These are phyloP conservation scores for Beauveria medogensis DNA, from an alignment of 2,329 filamentous ascomycete species.

Conservation along the genomic window DNA sequence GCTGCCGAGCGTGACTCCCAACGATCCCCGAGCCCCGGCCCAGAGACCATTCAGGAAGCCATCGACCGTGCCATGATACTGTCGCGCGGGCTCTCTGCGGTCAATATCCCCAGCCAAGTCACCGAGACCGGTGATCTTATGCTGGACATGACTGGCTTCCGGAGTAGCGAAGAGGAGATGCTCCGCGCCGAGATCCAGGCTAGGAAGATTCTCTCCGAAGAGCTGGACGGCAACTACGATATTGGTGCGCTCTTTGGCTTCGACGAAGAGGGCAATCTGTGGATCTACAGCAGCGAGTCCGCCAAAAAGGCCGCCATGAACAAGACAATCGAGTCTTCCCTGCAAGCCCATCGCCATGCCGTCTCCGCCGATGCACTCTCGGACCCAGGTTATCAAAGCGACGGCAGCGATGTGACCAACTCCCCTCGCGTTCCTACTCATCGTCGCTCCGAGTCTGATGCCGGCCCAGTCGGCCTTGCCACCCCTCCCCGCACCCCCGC, in stretches of 20 bases:
- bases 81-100: constrained; percentile 78
- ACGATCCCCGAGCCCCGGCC: constrained; percentile 69
- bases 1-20: constrained; percentile 39
- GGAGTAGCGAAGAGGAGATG: constrained; percentile 86
- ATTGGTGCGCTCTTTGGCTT: constrained; percentile 92
- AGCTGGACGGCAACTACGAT: constrained; percentile 90
- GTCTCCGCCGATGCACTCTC: constrained; percentile 73
- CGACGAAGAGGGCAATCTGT: constrained; percentile 93
- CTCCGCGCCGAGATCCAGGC: constrained; percentile 89
- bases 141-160: constrained; percentile 97
- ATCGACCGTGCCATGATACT: constrained; percentile 75
- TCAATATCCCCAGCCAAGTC: constrained; percentile 89
- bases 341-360: constrained; percentile 38
- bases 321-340: constrained; percentile 44
- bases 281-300: constrained; percentile 98
- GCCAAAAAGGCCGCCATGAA: constrained; percentile 83
- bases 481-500: constrained; percentile 65
- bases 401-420: constrained; percentile 58
- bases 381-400: constrained; percentile 92
- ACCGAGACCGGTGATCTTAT: constrained; percentile 90
- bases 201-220: constrained; percentile 83
- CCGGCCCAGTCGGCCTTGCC: constrained; percentile 44
- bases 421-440: constrained; percentile 41
- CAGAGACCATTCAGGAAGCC: constrained; percentile 63
- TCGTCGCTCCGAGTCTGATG: constrained; percentile 59